Evolutionary conservation across 257 asterid genomes (phyloP), one percentile per base, ranked within the genome.

Genomic region (Fraxinus quadrangulata): DNA sequence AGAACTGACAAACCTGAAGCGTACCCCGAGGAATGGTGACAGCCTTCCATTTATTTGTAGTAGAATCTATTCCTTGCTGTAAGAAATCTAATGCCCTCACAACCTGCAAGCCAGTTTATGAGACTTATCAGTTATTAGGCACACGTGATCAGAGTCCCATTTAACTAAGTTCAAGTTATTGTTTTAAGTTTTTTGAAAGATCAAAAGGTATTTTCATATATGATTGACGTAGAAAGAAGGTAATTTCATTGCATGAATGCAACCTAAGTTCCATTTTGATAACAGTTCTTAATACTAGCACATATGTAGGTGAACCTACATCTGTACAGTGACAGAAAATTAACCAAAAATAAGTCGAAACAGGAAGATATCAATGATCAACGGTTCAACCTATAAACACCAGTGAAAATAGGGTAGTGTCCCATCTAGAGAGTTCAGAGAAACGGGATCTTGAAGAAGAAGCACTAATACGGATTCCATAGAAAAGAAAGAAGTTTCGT

Each of bases 11-110:
- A 88, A 96, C 99, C 99, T 96, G 99, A 84, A 96, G 98, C 83
- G 99, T 96, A 87, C 99, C 99, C 82, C 99, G 97, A 68, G 97
- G 97, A 88, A 96, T 96, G 54, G 86, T 78, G 78, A 92, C 90
- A 34, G 94, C 91, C 88, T 90, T 92, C 98, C 97, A 92, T 82
- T 81, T 88, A 69, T 90, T 86, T 68, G 71, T 61, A 72, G 24
- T 79, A 71, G 89, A 83, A 71, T 87, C 90, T 75, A 85, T 87
- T 81, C 96, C 97, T 78, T 84, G 83, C 86, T 92, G 97, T 84
- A 96, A 83, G 83, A 86, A 90, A 33, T 84, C 82, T 67, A 96
- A 85, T 75, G 99, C 98, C 90, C 99, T 88, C 68, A 96, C 97
- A 81, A 96, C 98, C 99, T 96, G 89, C 63, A 71, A 68, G 75